Evolutionary conservation across 2,329 filamentous ascomycete genomes (phyloP), one percentile per base, ranked within the genome.

Genomic region (Clonostachys rhizophaga): DNA sequence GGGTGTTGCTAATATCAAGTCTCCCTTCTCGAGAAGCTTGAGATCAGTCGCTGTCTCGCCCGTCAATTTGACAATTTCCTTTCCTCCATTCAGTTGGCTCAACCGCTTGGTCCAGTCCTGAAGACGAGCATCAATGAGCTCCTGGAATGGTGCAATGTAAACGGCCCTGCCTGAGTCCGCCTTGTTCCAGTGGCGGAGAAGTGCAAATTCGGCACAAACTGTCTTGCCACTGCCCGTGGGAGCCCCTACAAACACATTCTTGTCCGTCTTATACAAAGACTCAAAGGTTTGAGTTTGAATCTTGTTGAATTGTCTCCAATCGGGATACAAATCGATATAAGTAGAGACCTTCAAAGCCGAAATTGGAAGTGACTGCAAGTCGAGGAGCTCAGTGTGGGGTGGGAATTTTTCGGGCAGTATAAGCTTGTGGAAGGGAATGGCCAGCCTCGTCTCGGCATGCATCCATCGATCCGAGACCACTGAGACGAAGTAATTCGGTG

Each of bases 261-360:
- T 90, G 62, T 97, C 89, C 1, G 89, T 87, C 43, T 87, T 86
- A 63, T 89, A 97, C 1, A 99, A 72, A 2, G 91, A 91, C 62
- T 96, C 96, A 75, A 97, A 99, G 0, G 90, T 89, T 64, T 99
- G 94, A 1, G 94, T 96, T 67, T 99, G 95, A 12, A 99, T 88
- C 64, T 94, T 94, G 73, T 99, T 99, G 76, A 99, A 99, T 52
- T 88, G 83, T 47, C 83, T 79, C 84, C 90, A 95, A 33, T 86
- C 76, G 5, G 89, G 84, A 61, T 96, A 99, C 17, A 99, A 71
- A 20, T 80, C 78, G 50, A 87, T 79, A 58, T 88, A 96, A 52
- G 95, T 91, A 52, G 88, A 83, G 17, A 81, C 80, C 75, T 97
- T 97, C 47, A 99, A 70, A 1, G 92, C 91, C 41, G 90, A 84